These are phyloP conservation scores for Talaromyces verruculosus DNA, from an alignment of 2,329 filamentous ascomycete genomes.

Conservation along the genomic window DNA sequence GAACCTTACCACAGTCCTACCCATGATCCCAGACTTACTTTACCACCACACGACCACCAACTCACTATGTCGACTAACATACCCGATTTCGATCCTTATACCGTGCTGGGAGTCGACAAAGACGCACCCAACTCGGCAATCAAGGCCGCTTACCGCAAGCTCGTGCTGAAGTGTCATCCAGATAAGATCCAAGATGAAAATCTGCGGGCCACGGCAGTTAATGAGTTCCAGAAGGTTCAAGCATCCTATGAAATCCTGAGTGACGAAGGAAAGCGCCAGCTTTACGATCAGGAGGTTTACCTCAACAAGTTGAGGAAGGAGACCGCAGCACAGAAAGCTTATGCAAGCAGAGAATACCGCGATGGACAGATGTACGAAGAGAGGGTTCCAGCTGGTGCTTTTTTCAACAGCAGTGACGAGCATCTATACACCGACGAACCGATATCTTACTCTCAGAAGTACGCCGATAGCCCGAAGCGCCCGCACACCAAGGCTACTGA, in stretches of 20 bases:
- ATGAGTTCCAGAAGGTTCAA: slow-evolving; percentile 90
- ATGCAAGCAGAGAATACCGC: slow-evolving; percentile 39
- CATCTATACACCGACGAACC: slow-evolving; percentile 39
- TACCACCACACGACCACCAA: slow-evolving; percentile 5
- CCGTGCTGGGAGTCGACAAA: slow-evolving; percentile 69
- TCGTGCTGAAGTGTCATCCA: slow-evolving; percentile 84
- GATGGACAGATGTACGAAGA: slow-evolving; percentile 48
- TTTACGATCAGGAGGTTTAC: slow-evolving; percentile 75
- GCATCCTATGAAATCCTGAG: slow-evolving; percentile 88
- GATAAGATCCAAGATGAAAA: slow-evolving; percentile 83
- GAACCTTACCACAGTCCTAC: slow-evolving; percentile 4
- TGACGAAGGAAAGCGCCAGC: slow-evolving; percentile 68
- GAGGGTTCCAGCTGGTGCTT: slow-evolving; percentile 38
- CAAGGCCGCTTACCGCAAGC: slow-evolving; percentile 77
- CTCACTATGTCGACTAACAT: slow-evolving; percentile 29
- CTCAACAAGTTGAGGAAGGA: slow-evolving; percentile 65
- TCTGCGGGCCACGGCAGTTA: slow-evolving; percentile 73
- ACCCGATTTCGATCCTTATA: slow-evolving; percentile 70
- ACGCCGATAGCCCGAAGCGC: slow-evolving; percentile 39
- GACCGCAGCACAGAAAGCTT: slow-evolving; percentile 45
- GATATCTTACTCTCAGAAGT: slow-evolving; percentile 41
- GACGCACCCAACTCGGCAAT: slow-evolving; percentile 71
- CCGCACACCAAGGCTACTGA: slow-evolving; percentile 34
- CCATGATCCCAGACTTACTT: slow-evolving; percentile 11
- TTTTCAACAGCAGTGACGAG: slow-evolving; percentile 39